These are phyloP conservation scores for Nakazawaea siamensis DNA, from an alignment of 805 yeast genomes.

Conservation along the genomic window DNA sequence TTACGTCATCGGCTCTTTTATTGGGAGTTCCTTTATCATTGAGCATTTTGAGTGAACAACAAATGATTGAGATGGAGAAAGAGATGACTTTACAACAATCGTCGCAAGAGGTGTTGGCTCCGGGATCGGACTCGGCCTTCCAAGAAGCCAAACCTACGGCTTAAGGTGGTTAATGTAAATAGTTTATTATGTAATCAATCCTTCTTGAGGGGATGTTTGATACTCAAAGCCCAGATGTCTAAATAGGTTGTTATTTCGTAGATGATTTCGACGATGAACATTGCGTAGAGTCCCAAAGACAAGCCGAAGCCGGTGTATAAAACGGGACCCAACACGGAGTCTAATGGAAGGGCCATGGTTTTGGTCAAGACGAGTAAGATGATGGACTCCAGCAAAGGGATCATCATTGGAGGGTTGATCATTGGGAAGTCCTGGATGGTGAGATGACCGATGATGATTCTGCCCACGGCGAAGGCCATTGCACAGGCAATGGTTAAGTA, in stretches of 20 bases:
- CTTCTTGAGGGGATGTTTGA: slow-evolving; percentile 70
- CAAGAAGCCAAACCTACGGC: slow-evolving; percentile 15
- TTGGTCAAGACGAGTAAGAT: slow-evolving; percentile 25
- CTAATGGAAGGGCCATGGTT: slow-evolving; percentile 30
- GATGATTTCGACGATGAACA: slow-evolving; percentile 71
- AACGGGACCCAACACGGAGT: slow-evolving; percentile 38
- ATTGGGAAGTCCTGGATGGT: slow-evolving; percentile 74
- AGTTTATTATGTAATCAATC: slow-evolving; percentile 5
- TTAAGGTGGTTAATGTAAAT: not conserved
- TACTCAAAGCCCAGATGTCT: slow-evolving; percentile 79
- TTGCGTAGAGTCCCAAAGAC: slow-evolving; percentile 57
- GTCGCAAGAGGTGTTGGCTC: slow-evolving; percentile 66
- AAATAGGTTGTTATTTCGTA: slow-evolving; percentile 71
- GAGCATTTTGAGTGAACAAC: slow-evolving; percentile 87
- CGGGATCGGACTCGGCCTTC: slow-evolving; percentile 47
- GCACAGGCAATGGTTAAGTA: slow-evolving; percentile 65
- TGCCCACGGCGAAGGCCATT: slow-evolving; percentile 82
- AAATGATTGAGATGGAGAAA: slow-evolving; percentile 88
- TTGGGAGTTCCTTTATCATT: slow-evolving; percentile 90
- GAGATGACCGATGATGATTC: slow-evolving; percentile 81
- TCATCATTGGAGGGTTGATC: slow-evolving; percentile 58
- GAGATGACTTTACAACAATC: slow-evolving; percentile 78
- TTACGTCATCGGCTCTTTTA: slow-evolving; percentile 75
- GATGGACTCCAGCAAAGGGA: slow-evolving; percentile 47
- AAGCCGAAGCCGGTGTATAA: slow-evolving; percentile 63